phyloP scores from a whole-genome alignment of 192 early-diverging fungal species.

The Phycomyces nitens region DNA sequence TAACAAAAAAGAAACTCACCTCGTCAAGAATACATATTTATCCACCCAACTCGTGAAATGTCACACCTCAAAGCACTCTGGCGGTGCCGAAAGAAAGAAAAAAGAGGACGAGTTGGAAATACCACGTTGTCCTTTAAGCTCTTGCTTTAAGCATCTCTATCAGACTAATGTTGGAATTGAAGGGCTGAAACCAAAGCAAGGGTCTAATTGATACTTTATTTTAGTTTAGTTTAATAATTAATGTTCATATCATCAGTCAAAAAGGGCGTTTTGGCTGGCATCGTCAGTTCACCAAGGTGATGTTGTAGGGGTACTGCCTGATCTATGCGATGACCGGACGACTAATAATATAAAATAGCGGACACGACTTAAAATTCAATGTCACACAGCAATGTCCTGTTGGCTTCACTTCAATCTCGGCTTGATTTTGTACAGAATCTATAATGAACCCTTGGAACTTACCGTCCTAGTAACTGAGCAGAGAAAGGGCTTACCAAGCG shows the following conservation, averaged over 20 bases:
- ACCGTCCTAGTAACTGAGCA: constrained; percentile 14
- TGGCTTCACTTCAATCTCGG: background rate
- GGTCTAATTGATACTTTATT: too few relatives aligned
- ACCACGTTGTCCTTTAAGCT: background rate
- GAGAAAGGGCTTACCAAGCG: constrained; percentile 9
- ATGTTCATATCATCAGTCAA: too few relatives aligned
- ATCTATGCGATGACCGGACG: constrained; percentile 1
- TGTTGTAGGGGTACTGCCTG: background rate
- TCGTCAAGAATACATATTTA: too few relatives aligned
- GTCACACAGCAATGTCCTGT: constrained; percentile 1
- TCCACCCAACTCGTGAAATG: background rate
- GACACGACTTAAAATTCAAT: background rate
- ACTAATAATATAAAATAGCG: background rate
- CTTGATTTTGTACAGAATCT: background rate
- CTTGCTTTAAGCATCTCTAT: background rate
- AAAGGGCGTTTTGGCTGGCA: background rate
- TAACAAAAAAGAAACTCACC: too few relatives aligned
- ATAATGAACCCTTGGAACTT: too few relatives aligned
- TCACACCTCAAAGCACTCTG: background rate
- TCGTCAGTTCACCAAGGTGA: background rate
- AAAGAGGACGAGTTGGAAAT: background rate
- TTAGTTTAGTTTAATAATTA: too few relatives aligned
- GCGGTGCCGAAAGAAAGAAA: background rate
- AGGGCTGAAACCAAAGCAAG: too few relatives aligned
- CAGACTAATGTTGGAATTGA: too few relatives aligned